phyloP scores from a whole-genome alignment of 768 basidiomycete genomes.

The Phaffia australis region DNA sequence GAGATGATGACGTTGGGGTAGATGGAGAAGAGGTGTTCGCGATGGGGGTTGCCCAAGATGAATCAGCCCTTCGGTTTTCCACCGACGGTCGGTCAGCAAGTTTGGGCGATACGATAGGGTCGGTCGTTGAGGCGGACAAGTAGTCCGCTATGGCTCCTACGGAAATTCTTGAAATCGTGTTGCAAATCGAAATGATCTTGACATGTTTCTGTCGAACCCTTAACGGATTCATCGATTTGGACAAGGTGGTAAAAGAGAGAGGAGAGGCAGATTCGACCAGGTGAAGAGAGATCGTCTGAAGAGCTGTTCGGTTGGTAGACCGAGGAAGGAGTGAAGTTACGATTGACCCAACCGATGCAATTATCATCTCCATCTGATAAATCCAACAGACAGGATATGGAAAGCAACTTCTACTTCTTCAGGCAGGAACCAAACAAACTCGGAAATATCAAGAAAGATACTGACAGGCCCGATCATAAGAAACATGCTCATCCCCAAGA shows the following conservation, averaged over 20 bases:
- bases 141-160: background rate
- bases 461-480: conserved; percentile 16
- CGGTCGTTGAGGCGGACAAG: too few relatives aligned
- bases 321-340: conserved; percentile 15
- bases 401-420: background rate
- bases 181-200: conserved; percentile 17
- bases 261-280: conserved; percentile 2
- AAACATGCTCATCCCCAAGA: conserved; percentile 16
- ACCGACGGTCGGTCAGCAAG: conserved; percentile 14
- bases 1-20: background rate
- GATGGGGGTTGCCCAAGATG: background rate
- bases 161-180: conserved; percentile 4
- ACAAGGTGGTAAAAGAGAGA: background rate
- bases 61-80: background rate
- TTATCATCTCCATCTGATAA: conserved; percentile 18
- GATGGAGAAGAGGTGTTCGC: background rate
- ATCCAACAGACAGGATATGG: background rate
- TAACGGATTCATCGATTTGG: conserved; percentile 11
- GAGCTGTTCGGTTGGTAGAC: background rate
- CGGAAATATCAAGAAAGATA: background rate
- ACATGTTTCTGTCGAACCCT: conserved; percentile 19
- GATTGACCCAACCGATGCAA: conserved; percentile 17
- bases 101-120: conserved; percentile 2
- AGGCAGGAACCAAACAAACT: background rate
- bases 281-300: background rate